phyloP scores from a whole-genome alignment of 73 alveolate genomes.

The Tetrahymena borealis region DNA sequence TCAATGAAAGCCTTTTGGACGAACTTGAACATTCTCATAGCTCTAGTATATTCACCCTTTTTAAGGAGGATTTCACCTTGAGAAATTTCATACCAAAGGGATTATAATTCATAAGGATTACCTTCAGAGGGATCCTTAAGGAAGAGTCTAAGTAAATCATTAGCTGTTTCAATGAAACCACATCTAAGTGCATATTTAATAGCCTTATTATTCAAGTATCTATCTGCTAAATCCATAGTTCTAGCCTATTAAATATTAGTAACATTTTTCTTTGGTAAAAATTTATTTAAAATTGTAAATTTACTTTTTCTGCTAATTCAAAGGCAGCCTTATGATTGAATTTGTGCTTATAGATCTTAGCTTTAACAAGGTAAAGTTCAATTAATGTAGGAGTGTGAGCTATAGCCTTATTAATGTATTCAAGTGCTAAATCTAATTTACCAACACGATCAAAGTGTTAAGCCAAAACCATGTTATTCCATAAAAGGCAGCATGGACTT shows the following conservation, averaged over 20 bases:
- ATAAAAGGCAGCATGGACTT: slow-evolving; percentile 54
- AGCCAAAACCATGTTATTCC: slow-evolving; percentile 57
- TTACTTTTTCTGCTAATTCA: slow-evolving; percentile 50
- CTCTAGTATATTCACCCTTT: slow-evolving; percentile 57
- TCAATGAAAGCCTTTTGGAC: slow-evolving; percentile 71
- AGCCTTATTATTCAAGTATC: slow-evolving; percentile 86
- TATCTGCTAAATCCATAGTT: slow-evolving; percentile 87
- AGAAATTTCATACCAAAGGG: slow-evolving; percentile 88
- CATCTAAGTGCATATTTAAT: slow-evolving; percentile 66
- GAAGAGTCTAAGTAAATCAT: slow-evolving; percentile 73
- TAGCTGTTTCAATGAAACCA: slow-evolving; percentile 65
- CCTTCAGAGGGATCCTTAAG: slow-evolving; percentile 66
- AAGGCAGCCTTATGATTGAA: slow-evolving; percentile 68
- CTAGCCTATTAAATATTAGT: slow-evolving; percentile 43
- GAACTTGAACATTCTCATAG: slow-evolving; percentile 73
- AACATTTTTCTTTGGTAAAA: neutral
- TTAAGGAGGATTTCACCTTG: slow-evolving; percentile 69
- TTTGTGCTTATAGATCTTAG: slow-evolving; percentile 66
- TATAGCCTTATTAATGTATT: slow-evolving; percentile 70
- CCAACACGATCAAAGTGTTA: slow-evolving; percentile 67
- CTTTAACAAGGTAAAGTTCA: slow-evolving; percentile 80
- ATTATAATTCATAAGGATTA: slow-evolving; percentile 76
- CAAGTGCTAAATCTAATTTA: slow-evolving; percentile 66
- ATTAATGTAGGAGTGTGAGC: slow-evolving; percentile 85
- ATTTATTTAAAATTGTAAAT: neutral